Percentiles rank a stretch among this genome's conserved stretches.
Conservation (phyloP, 306 rosid genomes). For the Sesbania bispinosa region DNA sequence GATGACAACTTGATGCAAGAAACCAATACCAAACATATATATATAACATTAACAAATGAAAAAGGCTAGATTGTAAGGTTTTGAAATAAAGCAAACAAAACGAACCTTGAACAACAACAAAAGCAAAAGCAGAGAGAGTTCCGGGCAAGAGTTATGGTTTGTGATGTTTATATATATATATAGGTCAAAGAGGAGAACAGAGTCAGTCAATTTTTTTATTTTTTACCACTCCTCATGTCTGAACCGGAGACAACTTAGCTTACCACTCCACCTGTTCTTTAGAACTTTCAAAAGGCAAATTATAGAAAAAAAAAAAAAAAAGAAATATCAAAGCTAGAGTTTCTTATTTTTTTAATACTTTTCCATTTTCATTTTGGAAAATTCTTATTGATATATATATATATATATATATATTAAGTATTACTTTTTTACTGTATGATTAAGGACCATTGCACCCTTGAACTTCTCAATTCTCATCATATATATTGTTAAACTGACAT, state of each 20-base stretch:
- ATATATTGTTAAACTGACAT: no score
- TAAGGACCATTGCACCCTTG: no score
- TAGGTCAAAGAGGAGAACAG: neutral
- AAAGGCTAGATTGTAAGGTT: neutral
- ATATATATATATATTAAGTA: no score
- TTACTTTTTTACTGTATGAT: no score
- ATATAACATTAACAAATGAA: neutral
- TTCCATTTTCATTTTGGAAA: no score
- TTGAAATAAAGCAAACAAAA: conserved; percentile 1
- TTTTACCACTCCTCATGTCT: conserved; percentile 2
- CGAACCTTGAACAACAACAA: conserved; percentile 30
- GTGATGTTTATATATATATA: conserved; percentile 18
- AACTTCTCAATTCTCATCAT: no score
- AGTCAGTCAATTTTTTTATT: conserved; percentile 28
- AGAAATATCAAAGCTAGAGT: neutral
- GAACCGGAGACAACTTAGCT: conserved; percentile 40
- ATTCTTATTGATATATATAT: no score
- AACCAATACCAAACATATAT: conserved; percentile 12
- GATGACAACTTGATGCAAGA: conserved; percentile 10
- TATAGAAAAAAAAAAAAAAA: neutral
- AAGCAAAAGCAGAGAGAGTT: conserved; percentile 10
- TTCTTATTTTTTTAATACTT: neutral
- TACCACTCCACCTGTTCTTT: conserved; percentile 28
- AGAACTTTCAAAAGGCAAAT: conserved; percentile 23
- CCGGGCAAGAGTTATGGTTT: neutral